Conservation (phyloP, 495 filamentous ascomycete genomes). For the Aspergillus taichungensis region DNA sequence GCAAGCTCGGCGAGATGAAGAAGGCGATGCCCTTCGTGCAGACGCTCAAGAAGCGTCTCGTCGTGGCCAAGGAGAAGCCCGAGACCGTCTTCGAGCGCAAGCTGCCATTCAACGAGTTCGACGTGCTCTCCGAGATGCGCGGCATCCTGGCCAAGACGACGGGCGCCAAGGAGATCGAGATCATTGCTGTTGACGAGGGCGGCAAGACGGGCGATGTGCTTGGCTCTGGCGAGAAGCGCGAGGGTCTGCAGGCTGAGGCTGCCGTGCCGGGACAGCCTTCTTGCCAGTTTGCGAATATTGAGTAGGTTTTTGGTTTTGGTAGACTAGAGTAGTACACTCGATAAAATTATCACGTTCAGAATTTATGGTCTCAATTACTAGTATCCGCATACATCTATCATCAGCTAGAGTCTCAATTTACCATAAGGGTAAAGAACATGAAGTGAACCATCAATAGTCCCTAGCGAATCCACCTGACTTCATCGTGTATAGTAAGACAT, state of each 20-base stretch:
- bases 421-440: too few species aligned
- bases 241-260: conserved; percentile 49
- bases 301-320: background rate
- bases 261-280: conserved; percentile 73
- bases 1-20: conserved; percentile 84
- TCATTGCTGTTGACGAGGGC: conserved; percentile 61
- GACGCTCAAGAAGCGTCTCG: conserved; percentile 68
- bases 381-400: too few species aligned
- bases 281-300: conserved; percentile 71
- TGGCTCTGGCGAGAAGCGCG: conserved; percentile 47
- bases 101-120: conserved; percentile 77
- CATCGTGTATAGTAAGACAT: too few species aligned
- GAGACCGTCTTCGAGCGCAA: conserved; percentile 69
- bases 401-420: too few species aligned
- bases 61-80: conserved; percentile 44
- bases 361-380: too few species aligned
- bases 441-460: too few species aligned
- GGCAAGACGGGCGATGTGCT: conserved; percentile 54
- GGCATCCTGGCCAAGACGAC: conserved; percentile 53
- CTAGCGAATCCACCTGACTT: too few species aligned
- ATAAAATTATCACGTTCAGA: too few species aligned
- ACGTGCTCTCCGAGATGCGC: conserved; percentile 52
- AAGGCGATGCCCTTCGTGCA: conserved; percentile 98
- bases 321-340: too few species aligned
- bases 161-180: conserved; percentile 51